Conservation (phyloP, 495 filamentous ascomycete species). For the Xylaria venustula region DNA sequence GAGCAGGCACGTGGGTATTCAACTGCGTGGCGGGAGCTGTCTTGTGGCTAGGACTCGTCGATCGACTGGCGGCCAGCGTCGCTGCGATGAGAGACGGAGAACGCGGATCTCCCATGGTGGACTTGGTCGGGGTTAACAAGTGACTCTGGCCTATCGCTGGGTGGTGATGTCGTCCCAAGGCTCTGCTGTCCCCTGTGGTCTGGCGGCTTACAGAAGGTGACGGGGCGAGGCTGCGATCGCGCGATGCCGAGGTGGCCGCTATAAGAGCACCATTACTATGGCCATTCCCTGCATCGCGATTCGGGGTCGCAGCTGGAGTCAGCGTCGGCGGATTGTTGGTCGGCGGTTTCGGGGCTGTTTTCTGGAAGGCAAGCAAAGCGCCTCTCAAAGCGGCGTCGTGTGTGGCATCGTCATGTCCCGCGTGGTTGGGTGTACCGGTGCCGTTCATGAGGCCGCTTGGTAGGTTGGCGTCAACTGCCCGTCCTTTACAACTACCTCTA, state of each 20-base stretch:
- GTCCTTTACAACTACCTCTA: background rate
- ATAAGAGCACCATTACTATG: slow-evolving; percentile 45
- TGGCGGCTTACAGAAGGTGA: slow-evolving; percentile 20
- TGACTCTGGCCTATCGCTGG: slow-evolving; percentile 7
- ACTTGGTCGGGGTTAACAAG: slow-evolving; percentile 16
- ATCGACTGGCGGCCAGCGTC: slow-evolving; percentile 54
- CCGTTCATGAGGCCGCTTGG: slow-evolving; percentile 22
- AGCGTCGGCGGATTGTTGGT: background rate
- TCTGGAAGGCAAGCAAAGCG: slow-evolving; percentile 47
- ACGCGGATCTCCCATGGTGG: slow-evolving; percentile 21
- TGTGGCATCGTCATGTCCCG: slow-evolving; percentile 23
- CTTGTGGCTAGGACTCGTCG: slow-evolving; percentile 40
- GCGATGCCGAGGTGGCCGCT: slow-evolving; percentile 42
- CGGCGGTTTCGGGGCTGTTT: slow-evolving; percentile 22
- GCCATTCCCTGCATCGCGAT: slow-evolving; percentile 1
- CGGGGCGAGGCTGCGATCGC: slow-evolving; percentile 19
- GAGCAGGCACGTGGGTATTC: slow-evolving; percentile 7
- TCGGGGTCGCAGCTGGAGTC: background rate
- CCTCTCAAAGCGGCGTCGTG: slow-evolving; percentile 44
- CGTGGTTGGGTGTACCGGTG: slow-evolving; percentile 20
- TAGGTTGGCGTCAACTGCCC: slow-evolving; percentile 4
- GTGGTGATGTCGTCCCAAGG: slow-evolving; percentile 10
- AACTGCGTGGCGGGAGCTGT: slow-evolving; percentile 19
- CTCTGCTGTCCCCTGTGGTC: slow-evolving; percentile 17
- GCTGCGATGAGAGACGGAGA: slow-evolving; percentile 57